Evolutionary conservation across 371 early-diverging fungal species (phyloP).

Genomic region (Syncephalastrum contaminatum): DNA sequence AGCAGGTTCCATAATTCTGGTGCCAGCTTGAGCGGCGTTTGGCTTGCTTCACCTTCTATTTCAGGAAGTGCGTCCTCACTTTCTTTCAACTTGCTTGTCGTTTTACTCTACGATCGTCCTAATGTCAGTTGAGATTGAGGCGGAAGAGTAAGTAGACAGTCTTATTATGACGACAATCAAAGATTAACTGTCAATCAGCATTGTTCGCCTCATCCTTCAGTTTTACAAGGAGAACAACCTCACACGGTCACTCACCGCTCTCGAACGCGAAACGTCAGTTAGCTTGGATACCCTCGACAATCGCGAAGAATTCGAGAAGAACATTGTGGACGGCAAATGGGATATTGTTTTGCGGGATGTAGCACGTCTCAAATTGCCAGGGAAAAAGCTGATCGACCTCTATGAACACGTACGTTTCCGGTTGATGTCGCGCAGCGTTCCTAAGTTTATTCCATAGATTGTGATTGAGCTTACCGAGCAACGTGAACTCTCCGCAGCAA

Average conservation of each 20-base stretch:
- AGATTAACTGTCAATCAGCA: constrained; percentile 35
- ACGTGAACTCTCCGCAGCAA: constrained; percentile 80
- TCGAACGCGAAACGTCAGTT: constrained; percentile 83
- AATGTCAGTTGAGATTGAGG: constrained; percentile 64
- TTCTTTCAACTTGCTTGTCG: too few relatives aligned
- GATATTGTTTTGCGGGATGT: constrained; percentile 80
- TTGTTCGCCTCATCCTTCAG: constrained; percentile 87
- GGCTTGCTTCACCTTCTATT: too few relatives aligned
- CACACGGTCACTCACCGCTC: constrained; percentile 59
- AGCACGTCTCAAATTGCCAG: constrained; percentile 64
- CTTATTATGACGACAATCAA: background rate
- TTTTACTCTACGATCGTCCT: background rate
- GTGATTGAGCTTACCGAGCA: constrained; percentile 83
- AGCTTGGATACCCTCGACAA: constrained; percentile 83
- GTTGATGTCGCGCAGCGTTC: background rate
- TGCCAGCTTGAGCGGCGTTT: too few relatives aligned
- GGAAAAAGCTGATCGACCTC: constrained; percentile 71
- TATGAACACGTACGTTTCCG: constrained; percentile 79
- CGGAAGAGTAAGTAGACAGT: constrained; percentile 57
- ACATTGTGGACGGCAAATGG: constrained; percentile 84
- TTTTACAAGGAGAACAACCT: constrained; percentile 90
- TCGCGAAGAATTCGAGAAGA: constrained; percentile 62
- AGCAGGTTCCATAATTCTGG: too few relatives aligned
- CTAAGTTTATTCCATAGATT: constrained; percentile 48
- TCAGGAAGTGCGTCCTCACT: too few relatives aligned